Percentiles rank a stretch among this genome's conserved stretches.
These are phyloP conservation scores for Stemphylium vesicarium DNA, from an alignment of 2,329 filamentous ascomycete genomes.

Conservation along the genomic window DNA sequence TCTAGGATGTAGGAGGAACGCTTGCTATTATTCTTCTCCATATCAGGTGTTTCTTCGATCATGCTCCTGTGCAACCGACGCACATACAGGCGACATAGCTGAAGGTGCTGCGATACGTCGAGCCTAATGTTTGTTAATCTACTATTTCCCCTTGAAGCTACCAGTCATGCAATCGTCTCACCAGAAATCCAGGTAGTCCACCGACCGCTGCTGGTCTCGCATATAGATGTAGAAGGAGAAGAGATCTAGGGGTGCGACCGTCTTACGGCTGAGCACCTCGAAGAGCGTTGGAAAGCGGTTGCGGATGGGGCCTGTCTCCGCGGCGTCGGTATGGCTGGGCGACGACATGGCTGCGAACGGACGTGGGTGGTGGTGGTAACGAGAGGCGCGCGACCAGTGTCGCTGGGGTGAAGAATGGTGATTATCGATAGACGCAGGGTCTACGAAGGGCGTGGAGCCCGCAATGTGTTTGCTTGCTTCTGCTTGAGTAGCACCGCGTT, in stretches of 20 bases:
- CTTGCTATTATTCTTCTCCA: slow-evolving; percentile 83
- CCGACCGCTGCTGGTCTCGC: slow-evolving; percentile 96
- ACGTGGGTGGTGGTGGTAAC: slow-evolving; percentile 14
- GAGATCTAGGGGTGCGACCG: slow-evolving; percentile 92
- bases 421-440: slow-evolving; percentile 30
- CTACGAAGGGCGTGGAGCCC: slow-evolving; percentile 28
- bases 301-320: slow-evolving; percentile 54
- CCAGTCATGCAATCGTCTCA: slow-evolving; percentile 53
- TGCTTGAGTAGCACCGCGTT: slow-evolving; percentile 10
- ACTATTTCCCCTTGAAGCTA: not conserved
- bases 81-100: slow-evolving; percentile 94
- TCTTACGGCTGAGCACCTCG: slow-evolving; percentile 91
- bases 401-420: slow-evolving; percentile 22
- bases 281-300: slow-evolving; percentile 93
- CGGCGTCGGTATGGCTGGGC: slow-evolving; percentile 13
- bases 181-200: slow-evolving; percentile 99
- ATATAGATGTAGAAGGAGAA: slow-evolving; percentile 99
- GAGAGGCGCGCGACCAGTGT: slow-evolving; percentile 26
- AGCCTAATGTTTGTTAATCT: slow-evolving; percentile 69
- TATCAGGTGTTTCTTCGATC: slow-evolving; percentile 88
- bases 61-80: slow-evolving; percentile 93
- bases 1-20: slow-evolving; percentile 81
- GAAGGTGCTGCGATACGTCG: slow-evolving; percentile 99
- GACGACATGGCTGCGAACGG: slow-evolving; percentile 32
- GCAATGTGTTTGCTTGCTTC: slow-evolving; percentile 20